These are phyloP conservation scores for Candida berthetii DNA, from an alignment of 805 yeast species.

Conservation along the genomic window DNA sequence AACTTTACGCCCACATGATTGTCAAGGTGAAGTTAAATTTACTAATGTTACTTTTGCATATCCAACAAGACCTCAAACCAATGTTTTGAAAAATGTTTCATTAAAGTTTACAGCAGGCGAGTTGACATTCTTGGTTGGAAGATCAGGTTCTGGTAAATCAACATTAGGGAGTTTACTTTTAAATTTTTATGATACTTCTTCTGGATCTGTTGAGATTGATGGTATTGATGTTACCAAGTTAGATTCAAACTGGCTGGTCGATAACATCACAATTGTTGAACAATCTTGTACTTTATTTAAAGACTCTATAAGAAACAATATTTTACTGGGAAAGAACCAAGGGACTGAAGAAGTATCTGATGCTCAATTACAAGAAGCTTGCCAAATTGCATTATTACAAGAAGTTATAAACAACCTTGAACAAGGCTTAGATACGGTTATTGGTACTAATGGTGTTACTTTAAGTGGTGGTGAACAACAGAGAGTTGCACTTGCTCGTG, in stretches of 20 bases:
- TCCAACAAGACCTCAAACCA: constrained; percentile 43
- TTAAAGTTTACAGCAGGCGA: constrained; percentile 38
- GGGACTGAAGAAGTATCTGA: constrained; percentile 16
- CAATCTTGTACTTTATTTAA: constrained; percentile 65
- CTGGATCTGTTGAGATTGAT: constrained; percentile 58
- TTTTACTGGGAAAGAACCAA: constrained; percentile 41
- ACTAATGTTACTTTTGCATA: constrained; percentile 56
- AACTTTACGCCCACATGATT: constrained; percentile 11
- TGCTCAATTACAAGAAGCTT: constrained; percentile 33
- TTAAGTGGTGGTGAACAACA: constrained; percentile 94
- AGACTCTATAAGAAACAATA: constrained; percentile 56
- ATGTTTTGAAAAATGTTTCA: constrained; percentile 42
- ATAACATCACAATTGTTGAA: constrained; percentile 66
- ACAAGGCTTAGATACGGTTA: constrained; percentile 44
- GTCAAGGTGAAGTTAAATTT: constrained; percentile 49
- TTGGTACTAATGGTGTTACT: constrained; percentile 39
- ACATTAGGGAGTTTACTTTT: constrained; percentile 62
- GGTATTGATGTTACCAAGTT: constrained; percentile 39
- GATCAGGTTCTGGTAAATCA: constrained; percentile 93
- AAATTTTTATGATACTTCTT: constrained; percentile 43
- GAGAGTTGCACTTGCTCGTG: constrained; percentile 79
- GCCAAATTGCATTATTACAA: constrained; percentile 44
- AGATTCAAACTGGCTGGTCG: constrained; percentile 44
- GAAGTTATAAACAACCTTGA: constrained; percentile 44
- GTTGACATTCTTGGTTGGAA: constrained; percentile 69